These are phyloP conservation scores for Aspergillus niger DNA, from an alignment of 2,329 filamentous ascomycete genomes.

Conservation along the genomic window DNA sequence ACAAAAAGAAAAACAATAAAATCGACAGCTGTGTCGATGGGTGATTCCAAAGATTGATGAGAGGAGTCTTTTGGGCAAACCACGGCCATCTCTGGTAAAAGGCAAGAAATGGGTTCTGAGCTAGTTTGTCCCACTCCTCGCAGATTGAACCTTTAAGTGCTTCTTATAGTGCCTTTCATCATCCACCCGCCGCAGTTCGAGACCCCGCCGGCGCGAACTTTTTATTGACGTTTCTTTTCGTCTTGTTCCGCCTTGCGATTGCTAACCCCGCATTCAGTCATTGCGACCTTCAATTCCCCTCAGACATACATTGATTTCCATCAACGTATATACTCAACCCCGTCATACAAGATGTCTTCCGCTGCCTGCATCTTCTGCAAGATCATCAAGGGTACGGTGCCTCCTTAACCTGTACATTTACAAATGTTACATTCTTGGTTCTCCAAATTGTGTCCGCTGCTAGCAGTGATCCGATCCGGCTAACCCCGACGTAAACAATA, in stretches of 20 bases:
- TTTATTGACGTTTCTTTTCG: constrained; percentile 10
- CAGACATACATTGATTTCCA: not conserved
- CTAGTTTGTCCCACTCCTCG: constrained; percentile 70
- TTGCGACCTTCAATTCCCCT: not conserved
- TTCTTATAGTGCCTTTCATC: constrained; percentile 10
- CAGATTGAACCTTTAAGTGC: not conserved
- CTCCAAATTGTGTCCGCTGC: constrained; percentile 3
- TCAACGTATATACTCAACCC: not conserved
- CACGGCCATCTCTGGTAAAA: constrained; percentile 80
- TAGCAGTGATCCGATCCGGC: not conserved
- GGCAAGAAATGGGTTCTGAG: constrained; percentile 73
- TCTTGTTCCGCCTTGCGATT: constrained; percentile 11
- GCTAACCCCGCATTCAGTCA: constrained; percentile 22
- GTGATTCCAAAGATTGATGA: constrained; percentile 60
- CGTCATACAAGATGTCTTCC: constrained; percentile 30
- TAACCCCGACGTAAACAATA: constrained; percentile 42
- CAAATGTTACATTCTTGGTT: not conserved
- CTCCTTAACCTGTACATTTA: not conserved
- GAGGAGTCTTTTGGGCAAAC: constrained; percentile 61
- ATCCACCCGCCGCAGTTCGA: constrained; percentile 31
- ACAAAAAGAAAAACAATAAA: constrained; percentile 35
- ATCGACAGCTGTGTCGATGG: constrained; percentile 49
- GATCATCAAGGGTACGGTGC: constrained; percentile 81
- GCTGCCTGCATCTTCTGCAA: constrained; percentile 94
- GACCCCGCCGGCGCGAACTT: constrained; percentile 5